A percentile compares a stretch with the other conserved stretches of the same genome.
phyloP scores from a whole-genome alignment of 129 eudicot species.

The Flaveria bidentis region DNA sequence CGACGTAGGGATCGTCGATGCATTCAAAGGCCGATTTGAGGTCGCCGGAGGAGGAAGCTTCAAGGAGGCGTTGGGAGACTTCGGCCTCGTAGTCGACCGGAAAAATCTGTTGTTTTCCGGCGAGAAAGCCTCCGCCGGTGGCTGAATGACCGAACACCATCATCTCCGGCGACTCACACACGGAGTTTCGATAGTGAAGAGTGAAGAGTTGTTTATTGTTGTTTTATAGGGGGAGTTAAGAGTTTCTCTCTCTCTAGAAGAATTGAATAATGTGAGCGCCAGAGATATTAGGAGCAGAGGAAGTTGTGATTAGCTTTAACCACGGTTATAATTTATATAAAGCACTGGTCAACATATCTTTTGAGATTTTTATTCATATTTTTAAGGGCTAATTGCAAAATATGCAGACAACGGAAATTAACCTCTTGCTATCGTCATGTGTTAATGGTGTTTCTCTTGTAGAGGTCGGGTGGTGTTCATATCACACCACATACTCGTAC shows the following conservation, averaged over 20 bases:
- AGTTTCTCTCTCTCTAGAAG: constrained; percentile 31
- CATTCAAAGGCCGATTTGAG: constrained; percentile 53
- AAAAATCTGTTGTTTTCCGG: constrained; percentile 59
- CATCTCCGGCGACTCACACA: constrained; percentile 41
- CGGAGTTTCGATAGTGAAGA: not conserved
- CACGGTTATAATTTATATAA: constrained; percentile 34
- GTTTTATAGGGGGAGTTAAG: constrained; percentile 4
- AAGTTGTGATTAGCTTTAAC: constrained; percentile 40
- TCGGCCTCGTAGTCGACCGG: constrained; percentile 84
- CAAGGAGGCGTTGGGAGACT: constrained; percentile 72
- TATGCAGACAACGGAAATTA: no score
- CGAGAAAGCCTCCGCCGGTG: constrained; percentile 55
- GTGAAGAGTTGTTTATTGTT: constrained; percentile 15
- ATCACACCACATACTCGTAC: no score
- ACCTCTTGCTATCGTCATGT: no score
- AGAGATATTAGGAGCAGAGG: constrained; percentile 30
- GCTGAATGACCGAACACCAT: constrained; percentile 71
- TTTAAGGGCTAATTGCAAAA: no score
- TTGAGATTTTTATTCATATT: no score
- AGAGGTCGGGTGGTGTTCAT: no score
- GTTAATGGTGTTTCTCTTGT: no score
- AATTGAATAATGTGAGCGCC: constrained; percentile 86
- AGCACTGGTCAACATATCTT: no score
- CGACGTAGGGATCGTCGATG: constrained; percentile 69
- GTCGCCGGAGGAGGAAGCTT: constrained; percentile 56